Base-by-base conservation (phyloP, 345 rosid species). In the Populus nigra region DNA sequence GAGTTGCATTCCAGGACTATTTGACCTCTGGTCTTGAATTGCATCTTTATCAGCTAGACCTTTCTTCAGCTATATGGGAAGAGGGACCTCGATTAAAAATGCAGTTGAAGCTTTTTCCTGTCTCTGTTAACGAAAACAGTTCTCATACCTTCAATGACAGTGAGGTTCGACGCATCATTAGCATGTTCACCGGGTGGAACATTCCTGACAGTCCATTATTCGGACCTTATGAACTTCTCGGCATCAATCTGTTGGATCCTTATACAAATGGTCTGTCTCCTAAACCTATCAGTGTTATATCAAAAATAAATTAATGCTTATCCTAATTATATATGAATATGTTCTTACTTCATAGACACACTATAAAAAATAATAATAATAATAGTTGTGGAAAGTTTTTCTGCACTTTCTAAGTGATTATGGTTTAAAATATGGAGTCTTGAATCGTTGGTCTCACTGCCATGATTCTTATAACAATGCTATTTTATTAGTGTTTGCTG, bases 171-270 rank as follows among this genome's bases (percentile, higher is more conserved):
- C 87, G 99, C 47, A 87, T 96, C 80, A 73, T 79, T 69, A 25
- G 57, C 69, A 83, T 83, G 88, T 93, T 93, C 87, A 91, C 96
- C 15, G 92, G 89, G 66, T 96, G 99, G 99, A 71, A 5, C 27
- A 90, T 96, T 76, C 80, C 49, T 31, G 94, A 90, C 68, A 88
- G 83, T 63, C 94, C 90, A 1, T 25, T 91, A 73, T 96, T 90
- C 84, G 99, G 99, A 53, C 98, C 99, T 35, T 96, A 93, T 63
- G 99, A 96, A 82, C 96, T 96, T 79, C 80, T 96, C 77, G 75
- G 80, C 84, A 86, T 91, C 88, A 86, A 82, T 76, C 84, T 96
- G 77, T 76, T 79, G 87, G 92, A 78, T 1, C 86, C 89, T 29
- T 96, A 96, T 83, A 61, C 5, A 69, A 75, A 88, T 77, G 97